Evolutionary conservation across 2,329 filamentous ascomycete species (phyloP).

Genomic region (Ascochyta clinopodiicola): DNA sequence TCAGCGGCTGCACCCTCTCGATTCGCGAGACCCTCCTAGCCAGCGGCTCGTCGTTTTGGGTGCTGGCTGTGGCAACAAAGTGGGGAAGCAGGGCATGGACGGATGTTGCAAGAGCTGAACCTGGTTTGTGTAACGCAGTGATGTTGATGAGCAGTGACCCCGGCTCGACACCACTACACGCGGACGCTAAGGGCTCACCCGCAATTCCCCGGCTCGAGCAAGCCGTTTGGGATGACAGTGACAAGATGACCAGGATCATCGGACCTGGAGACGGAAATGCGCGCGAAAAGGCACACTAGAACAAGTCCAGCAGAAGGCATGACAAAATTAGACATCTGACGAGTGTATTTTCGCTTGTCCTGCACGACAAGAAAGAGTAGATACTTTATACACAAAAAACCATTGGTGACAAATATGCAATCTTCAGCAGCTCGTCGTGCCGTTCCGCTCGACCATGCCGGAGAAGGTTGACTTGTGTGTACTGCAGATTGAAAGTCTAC

Average conservation of each 20-base stretch:
- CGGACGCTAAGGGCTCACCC: slow-evolving; percentile 12
- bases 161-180: background rate
- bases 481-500: slow-evolving; percentile 45
- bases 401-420: slow-evolving; percentile 35
- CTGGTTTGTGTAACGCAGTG: slow-evolving; percentile 11
- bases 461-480: slow-evolving; percentile 31
- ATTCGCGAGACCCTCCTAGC: slow-evolving; percentile 20
- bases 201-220: slow-evolving; percentile 29
- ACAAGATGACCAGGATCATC: slow-evolving; percentile 11
- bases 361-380: background rate
- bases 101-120: background rate
- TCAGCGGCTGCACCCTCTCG: slow-evolving; percentile 27
- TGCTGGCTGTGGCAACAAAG: slow-evolving; percentile 15
- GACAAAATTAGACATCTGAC: background rate
- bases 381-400: slow-evolving; percentile 25
- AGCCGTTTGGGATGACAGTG: background rate
- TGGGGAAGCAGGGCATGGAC: slow-evolving; percentile 12
- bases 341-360: slow-evolving; percentile 2
- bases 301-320: background rate
- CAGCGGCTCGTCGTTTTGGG: slow-evolving; percentile 29
- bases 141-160: slow-evolving; percentile 5
- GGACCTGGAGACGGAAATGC: slow-evolving; percentile 1
- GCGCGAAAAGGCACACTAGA: background rate
- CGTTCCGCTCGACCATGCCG: slow-evolving; percentile 24
- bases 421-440: slow-evolving; percentile 30